Evolutionary conservation across 345 rosid genomes (phyloP), one percentile per base, ranked within the genome.

Genomic region (Microthlaspi erraticum): DNA sequence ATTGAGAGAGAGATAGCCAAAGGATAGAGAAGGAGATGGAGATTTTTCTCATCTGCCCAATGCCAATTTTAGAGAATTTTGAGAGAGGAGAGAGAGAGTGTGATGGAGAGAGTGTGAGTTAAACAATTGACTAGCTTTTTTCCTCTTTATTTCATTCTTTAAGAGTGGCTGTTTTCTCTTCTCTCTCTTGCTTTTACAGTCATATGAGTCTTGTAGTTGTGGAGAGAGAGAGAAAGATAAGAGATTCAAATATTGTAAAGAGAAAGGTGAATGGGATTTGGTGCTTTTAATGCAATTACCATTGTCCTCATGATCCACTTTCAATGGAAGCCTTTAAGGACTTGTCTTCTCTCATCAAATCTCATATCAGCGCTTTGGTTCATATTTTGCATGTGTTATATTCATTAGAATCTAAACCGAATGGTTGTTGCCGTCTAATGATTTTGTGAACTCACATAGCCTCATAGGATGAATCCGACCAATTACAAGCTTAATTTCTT

Each of bases 161-260:
- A 84, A 75, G 73, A 54, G 49, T 63, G 61, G 48, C 4, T 75
- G 70, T 52, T 54, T 62, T 54, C 41, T 48, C 73, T 44, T 82
- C 70, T 84, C 82, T 83, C 82, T 87, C 83, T 84, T 71, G 82
- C 85, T 80, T 72, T 87, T 81, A 68, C 83, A 79, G 82, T 80
- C 82, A 50, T 66, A 46, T 61, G 75, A 68, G 80, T 68, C 70
- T 74, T 68, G 65, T 62, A 70, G 65, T 71, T 65, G 33, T 60
- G 33, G 57, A 73, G 70, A 67, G 66, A 73, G 63, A 58, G 59
- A 73, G 70, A 60, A 43, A 39, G 60, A 68, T 48, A 73, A 60
- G 67, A 75, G 74, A 76, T 72, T 80, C 79, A 76, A 83, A 85
- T 66, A 69, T 72, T 72, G 75, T 85, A 83, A 79, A 68, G 80